Evolutionary conservation across 2,329 filamentous ascomycete species (phyloP).

Genomic region (Phoma sp.): DNA sequence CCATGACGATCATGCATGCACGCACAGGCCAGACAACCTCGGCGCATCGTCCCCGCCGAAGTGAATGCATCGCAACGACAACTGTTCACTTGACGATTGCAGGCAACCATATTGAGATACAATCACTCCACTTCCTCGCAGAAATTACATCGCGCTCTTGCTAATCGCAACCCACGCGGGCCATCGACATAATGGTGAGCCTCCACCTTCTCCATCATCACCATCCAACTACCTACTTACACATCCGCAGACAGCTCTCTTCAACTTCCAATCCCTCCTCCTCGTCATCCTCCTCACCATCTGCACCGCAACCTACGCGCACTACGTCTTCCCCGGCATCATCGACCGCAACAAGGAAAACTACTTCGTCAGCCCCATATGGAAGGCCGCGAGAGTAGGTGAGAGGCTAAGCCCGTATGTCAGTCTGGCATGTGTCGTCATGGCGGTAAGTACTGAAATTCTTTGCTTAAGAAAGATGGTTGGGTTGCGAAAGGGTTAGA

Average conservation of each 20-base stretch:
- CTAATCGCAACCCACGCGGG: background rate
- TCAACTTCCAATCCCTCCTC: slow-evolving; percentile 98
- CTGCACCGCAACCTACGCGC: slow-evolving; percentile 93
- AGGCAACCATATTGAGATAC: background rate
- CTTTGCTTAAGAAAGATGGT: background rate
- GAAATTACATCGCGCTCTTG: background rate
- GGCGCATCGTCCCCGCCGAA: slow-evolving; percentile 16
- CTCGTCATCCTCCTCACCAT: slow-evolving; percentile 94
- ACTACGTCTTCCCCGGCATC: slow-evolving; percentile 85
- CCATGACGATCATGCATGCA: slow-evolving; percentile 21
- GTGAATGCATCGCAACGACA: slow-evolving; percentile 12
- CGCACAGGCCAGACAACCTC: slow-evolving; percentile 21
- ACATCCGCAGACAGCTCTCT: slow-evolving; percentile 80
- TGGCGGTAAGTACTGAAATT: slow-evolving; percentile 71
- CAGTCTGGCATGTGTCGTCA: slow-evolving; percentile 88
- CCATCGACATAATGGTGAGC: slow-evolving; percentile 23
- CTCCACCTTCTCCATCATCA: background rate
- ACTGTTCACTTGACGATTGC: slow-evolving; percentile 6
- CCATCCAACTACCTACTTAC: slow-evolving; percentile 2
- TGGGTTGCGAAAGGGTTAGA: too few species aligned
- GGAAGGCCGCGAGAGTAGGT: slow-evolving; percentile 93
- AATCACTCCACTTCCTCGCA: background rate
- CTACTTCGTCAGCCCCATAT: slow-evolving; percentile 85
- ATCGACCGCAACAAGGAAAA: slow-evolving; percentile 91
- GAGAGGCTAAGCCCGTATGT: slow-evolving; percentile 95